A percentile compares a stretch with the other conserved stretches of the same genome.
phyloP scores from a whole-genome alignment of 371 early-diverging fungal genomes.

The Dentiscutata heterogama region DNA sequence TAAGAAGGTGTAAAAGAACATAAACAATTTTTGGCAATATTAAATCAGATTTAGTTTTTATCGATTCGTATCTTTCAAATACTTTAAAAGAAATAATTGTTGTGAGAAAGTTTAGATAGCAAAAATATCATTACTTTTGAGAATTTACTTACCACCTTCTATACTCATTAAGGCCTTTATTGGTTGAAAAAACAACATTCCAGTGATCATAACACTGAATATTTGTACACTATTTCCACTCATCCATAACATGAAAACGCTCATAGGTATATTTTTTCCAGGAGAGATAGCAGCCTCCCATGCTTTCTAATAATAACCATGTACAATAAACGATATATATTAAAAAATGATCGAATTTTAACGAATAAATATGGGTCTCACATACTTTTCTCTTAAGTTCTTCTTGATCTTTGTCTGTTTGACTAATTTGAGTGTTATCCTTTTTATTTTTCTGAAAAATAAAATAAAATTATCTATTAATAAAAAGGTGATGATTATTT shows the following conservation, averaged over 20 bases:
- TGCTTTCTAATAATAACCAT: constrained; percentile 78
- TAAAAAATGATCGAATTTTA: constrained; percentile 3
- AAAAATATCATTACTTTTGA: constrained; percentile 10
- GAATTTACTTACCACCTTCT: constrained; percentile 65
- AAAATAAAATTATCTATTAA: neutral
- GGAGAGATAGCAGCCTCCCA: constrained; percentile 96
- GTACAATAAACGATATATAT: neutral
- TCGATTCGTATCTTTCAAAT: constrained; percentile 73
- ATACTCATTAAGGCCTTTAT: constrained; percentile 80
- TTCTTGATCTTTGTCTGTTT: constrained; percentile 50
- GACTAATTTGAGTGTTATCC: neutral
- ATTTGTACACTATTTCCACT: constrained; percentile 95
- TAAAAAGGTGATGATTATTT: neutral
- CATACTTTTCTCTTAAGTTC: constrained; percentile 54
- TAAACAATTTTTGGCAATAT: constrained; percentile 84
- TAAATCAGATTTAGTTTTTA: constrained; percentile 61
- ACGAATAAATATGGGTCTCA: neutral
- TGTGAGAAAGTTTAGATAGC: neutral
- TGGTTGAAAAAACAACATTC: constrained; percentile 94
- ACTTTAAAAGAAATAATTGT: constrained; percentile 53
- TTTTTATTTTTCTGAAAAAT: constrained; percentile 33
- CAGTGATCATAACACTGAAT: constrained; percentile 94
- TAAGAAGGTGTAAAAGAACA: constrained; percentile 80
- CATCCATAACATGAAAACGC: constrained; percentile 98
- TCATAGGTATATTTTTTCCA: constrained; percentile 96